Conservation (phyloP, 2,329 filamentous ascomycete species). For the Botryosphaeria dothidea region DNA sequence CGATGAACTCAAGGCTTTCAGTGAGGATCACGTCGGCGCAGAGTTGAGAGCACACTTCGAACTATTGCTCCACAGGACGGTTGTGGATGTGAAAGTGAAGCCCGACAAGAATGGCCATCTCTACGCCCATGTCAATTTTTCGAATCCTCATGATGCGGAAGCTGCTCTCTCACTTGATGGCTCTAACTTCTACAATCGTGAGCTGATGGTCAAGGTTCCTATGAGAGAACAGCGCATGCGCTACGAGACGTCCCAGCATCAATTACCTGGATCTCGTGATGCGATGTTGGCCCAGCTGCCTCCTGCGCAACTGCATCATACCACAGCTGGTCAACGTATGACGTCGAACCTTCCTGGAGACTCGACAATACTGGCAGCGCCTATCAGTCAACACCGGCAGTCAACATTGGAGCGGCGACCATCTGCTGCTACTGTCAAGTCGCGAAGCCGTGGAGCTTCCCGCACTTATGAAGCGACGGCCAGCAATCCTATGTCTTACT, state of each 20-base stretch:
- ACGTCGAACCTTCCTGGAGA: neutral
- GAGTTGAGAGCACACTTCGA: neutral
- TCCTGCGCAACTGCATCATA: neutral
- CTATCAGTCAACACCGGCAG: neutral
- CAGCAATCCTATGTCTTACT: neutral
- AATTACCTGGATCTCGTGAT: neutral
- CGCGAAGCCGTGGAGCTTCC: neutral
- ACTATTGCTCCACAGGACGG: neutral
- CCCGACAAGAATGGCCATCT: neutral
- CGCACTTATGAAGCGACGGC: slow-evolving; percentile 3
- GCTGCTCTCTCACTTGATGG: neutral
- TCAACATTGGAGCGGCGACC: neutral
- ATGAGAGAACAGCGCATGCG: neutral
- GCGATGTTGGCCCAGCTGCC: neutral
- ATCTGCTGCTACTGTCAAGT: neutral
- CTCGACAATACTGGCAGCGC: neutral
- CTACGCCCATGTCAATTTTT: slow-evolving; percentile 3
- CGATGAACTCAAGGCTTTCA: neutral
- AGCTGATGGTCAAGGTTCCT: neutral
- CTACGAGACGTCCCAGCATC: neutral
- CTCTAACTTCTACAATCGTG: neutral
- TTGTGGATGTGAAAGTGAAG: neutral
- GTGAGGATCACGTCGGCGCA: neutral
- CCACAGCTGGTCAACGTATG: neutral
- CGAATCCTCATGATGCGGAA: neutral